Evolutionary conservation across 2,329 filamentous ascomycete genomes (phyloP).

Genomic region (Pyricularia sp.): DNA sequence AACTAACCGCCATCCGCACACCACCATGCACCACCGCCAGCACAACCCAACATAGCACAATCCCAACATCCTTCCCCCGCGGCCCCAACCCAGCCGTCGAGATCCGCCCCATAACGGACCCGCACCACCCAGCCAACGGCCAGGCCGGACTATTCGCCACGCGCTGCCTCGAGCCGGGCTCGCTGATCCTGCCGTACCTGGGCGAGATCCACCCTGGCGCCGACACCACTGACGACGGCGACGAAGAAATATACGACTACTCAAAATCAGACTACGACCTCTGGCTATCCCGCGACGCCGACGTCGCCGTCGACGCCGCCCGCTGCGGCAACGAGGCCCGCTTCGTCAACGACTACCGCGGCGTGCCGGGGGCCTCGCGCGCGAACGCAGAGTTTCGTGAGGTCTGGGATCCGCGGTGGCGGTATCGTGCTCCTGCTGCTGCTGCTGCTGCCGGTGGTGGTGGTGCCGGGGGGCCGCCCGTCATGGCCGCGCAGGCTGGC

Average conservation of each 20-base stretch:
- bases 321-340: slow-evolving; percentile 52
- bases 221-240: slow-evolving; percentile 17
- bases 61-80: slow-evolving; percentile 13
- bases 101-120: slow-evolving; percentile 42
- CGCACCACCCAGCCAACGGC: slow-evolving; percentile 45
- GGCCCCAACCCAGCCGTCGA: slow-evolving; percentile 40
- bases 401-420: slow-evolving; percentile 42
- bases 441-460: no score
- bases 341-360: slow-evolving; percentile 59
- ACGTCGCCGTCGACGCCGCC: slow-evolving; percentile 52
- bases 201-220: slow-evolving; percentile 43
- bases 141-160: slow-evolving; percentile 54
- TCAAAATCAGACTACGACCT: slow-evolving; percentile 53
- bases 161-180: slow-evolving; percentile 39
- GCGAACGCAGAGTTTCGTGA: slow-evolving; percentile 51
- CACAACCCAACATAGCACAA: slow-evolving; percentile 4
- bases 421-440: not conserved
- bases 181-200: slow-evolving; percentile 52
- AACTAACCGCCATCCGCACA: slow-evolving; percentile 14
- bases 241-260: slow-evolving; percentile 17
- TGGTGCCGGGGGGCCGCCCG: not conserved
- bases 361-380: slow-evolving; percentile 32
- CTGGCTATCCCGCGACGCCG: slow-evolving; percentile 47
- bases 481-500: slow-evolving; percentile 11
- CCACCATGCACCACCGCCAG: not conserved